Evolutionary conservation across 2,329 filamentous ascomycete genomes (phyloP).

Genomic region (Monosporascus sp.): DNA sequence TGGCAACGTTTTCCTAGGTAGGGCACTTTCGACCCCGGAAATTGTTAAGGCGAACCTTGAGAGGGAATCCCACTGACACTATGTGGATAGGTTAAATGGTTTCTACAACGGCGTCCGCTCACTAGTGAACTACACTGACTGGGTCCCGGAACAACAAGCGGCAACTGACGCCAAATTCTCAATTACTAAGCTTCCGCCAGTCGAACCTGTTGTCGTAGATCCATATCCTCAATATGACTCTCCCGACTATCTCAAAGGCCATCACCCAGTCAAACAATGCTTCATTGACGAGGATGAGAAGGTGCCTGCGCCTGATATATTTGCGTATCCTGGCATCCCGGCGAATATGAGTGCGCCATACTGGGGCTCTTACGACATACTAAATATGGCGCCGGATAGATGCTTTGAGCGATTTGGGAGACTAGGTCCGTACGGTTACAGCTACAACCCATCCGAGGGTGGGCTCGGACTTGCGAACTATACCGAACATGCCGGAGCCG

Average conservation of each 20-base stretch:
- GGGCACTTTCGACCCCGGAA: conserved; percentile 2
- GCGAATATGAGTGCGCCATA: conserved; percentile 58
- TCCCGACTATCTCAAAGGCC: conserved; percentile 18
- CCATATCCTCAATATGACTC: conserved; percentile 23
- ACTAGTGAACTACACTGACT: conserved; percentile 21
- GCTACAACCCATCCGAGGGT: conserved; percentile 59
- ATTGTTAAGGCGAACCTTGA: too few relatives aligned
- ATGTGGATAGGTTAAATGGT: conserved; percentile 15
- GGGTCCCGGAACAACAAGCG: conserved; percentile 21
- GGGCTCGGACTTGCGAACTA: conserved; percentile 56
- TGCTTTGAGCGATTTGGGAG: conserved; percentile 68
- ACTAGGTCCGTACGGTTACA: conserved; percentile 62
- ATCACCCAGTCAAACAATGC: conserved; percentile 31
- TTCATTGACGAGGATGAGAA: conserved; percentile 45
- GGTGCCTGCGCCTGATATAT: conserved; percentile 25
- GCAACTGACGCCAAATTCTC: conserved; percentile 12
- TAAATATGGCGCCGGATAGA: conserved; percentile 57
- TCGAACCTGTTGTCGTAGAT: conserved; percentile 21
- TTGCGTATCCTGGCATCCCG: conserved; percentile 54
- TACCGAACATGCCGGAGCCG: conserved; percentile 54
- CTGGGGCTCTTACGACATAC: conserved; percentile 57
- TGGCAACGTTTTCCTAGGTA: conserved; percentile 21
- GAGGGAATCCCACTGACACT: conserved; percentile 5
- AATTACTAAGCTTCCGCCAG: conserved; percentile 15
- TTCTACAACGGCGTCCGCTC: conserved; percentile 23